Base-by-base conservation (phyloP, 768 basidiomycete genomes). In the Zangia roseola region DNA sequence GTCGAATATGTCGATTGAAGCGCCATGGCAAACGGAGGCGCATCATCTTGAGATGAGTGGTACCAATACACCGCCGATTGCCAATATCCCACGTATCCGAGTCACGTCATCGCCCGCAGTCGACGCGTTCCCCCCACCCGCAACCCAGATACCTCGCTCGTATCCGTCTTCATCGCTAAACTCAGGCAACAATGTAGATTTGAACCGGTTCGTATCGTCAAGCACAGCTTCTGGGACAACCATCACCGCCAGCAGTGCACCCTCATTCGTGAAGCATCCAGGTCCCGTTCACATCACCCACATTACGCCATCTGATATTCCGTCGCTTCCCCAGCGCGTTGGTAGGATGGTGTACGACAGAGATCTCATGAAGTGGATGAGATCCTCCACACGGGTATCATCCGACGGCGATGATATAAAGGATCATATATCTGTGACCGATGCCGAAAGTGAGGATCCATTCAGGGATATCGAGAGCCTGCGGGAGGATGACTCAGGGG, bases 381-480 rank as follows among this genome's bases (percentile, higher is more conserved):
- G 84, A 71, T 80, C 74, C 23, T 74, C 77, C 1, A 72, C 73
- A 8, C 61, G 67, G 20, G 64, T 64, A 5, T 63, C 65, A 4
- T 56, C 60, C 2, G 71, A 59, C 10, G 54, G 36, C 19, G 66
- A 69, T 45, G 67, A 68, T 34, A 52, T 65, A 21, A 58, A 47
- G 48, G 55, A 72, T 56, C 53, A 71, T 48, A 47, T 63, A 45
- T 45, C 61, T 45, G 52, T 63, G 54, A 57, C 67, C 64, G 51
- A 60, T 71, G 74, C 78, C 35, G 74, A 78, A 36, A 89, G 88
- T 53, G 90, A 91, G 57, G 94, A 97, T 71, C 89, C 91, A 8
- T 97, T 97, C 69, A 81, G 82, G 26, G 94, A 94, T 58, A 87
- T 97, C 45, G 94, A 95, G 62, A 93, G 91, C 58, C 64, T 94